These are phyloP conservation scores for Truncatella angustata DNA, from an alignment of 2,329 filamentous ascomycete species.

Conservation along the genomic window DNA sequence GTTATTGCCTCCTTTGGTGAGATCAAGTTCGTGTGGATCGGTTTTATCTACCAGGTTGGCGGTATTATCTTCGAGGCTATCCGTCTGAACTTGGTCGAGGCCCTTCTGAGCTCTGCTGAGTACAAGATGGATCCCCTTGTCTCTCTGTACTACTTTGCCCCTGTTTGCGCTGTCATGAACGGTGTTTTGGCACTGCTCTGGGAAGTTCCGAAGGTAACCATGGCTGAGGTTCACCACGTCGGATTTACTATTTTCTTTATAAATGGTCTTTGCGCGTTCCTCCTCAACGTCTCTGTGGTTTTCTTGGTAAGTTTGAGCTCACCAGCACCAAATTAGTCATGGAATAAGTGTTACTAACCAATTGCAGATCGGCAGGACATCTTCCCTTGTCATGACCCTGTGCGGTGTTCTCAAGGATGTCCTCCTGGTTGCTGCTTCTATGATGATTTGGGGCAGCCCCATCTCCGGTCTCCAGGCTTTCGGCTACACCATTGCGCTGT, in stretches of 20 bases:
- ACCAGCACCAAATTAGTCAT: neutral
- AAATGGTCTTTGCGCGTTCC: slow-evolving; percentile 76
- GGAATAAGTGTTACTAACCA: slow-evolving; percentile 23
- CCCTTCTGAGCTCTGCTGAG: slow-evolving; percentile 75
- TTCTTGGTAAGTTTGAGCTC: slow-evolving; percentile 66
- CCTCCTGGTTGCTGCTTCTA: slow-evolving; percentile 74
- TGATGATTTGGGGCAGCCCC: slow-evolving; percentile 77
- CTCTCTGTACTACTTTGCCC: slow-evolving; percentile 87
- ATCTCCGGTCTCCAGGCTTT: slow-evolving; percentile 77
- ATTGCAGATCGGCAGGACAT: slow-evolving; percentile 78
- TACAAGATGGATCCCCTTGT: slow-evolving; percentile 92
- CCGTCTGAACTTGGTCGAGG: slow-evolving; percentile 81
- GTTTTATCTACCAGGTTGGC: slow-evolving; percentile 75
- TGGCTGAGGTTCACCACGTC: slow-evolving; percentile 70
- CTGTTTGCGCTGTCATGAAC: slow-evolving; percentile 82
- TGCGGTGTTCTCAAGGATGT: slow-evolving; percentile 89
- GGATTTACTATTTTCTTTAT: slow-evolving; percentile 70
- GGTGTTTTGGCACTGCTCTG: slow-evolving; percentile 68
- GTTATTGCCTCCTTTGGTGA: slow-evolving; percentile 93
- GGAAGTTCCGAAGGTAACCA: slow-evolving; percentile 68
- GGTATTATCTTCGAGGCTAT: slow-evolving; percentile 81
- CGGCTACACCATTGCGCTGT: slow-evolving; percentile 77
- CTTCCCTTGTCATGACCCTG: slow-evolving; percentile 80
- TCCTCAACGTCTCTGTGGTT: slow-evolving; percentile 82
- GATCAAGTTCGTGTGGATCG: slow-evolving; percentile 83